Base-by-base conservation (phyloP, 176 grass and related monocot species). In the Neostapfia colusana region DNA sequence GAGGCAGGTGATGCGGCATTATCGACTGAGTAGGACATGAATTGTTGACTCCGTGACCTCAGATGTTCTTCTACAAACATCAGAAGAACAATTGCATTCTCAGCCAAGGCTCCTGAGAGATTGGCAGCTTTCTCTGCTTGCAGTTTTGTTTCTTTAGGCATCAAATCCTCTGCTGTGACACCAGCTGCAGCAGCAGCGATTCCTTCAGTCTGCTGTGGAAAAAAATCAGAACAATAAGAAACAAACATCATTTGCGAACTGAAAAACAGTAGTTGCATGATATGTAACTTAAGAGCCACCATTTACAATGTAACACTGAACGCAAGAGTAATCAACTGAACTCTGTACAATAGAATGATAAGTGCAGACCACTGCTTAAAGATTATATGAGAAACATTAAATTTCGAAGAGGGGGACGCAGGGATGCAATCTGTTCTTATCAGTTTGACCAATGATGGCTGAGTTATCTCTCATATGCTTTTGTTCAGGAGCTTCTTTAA, bases 1-100 rank as follows among this genome's bases (percentile, higher is more conserved):
- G 89, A 89, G 27, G 79, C 78, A 85, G 91, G 79, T 60, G 89
- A 85, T 49, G 63, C 79, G 58, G 35, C 51, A 82, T 64, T 73
- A 72, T 97, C 93, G 73, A 88, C 68, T 81, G 70, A 91, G 43
- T 81, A 79, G 39, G 85, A 74, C 69, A 85, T 77, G 70, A 88
- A 92, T 17, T 92, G 89, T 60, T 94, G 95, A 63, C 91, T 93
- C 73, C 92, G 91, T 79, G 90, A 86, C 71, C 95, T 87, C 61
- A 98, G 65, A 82, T 98, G 95, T 84, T 98, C 95, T 89, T 98
- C 95, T 71, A 98, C 89, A 54, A 98, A 87, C 95, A 98, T 98
- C 54, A 98, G 69, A 77, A 98, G 84, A 67, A 98, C 95, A 59
- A 98, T 81, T 54, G 95, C 82, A 84, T 98, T 98, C 80, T 98